These are phyloP conservation scores for Lipomyces orientalis DNA, from an alignment of 805 yeast genomes.

Conservation along the genomic window DNA sequence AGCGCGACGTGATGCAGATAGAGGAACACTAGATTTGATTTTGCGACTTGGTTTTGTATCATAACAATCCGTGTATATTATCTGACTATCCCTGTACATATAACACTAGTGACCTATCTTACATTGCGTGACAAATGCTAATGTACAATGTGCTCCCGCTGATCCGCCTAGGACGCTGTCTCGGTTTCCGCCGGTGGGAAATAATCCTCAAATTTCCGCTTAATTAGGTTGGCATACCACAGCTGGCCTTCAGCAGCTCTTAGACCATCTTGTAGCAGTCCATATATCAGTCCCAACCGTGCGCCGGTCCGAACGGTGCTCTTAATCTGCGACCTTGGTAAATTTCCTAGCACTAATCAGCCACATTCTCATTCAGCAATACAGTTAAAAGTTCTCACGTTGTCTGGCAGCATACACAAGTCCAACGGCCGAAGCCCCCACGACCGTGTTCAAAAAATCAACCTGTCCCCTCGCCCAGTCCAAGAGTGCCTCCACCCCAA, in stretches of 20 bases:
- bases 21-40: slow-evolving; percentile 1
- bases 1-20: slow-evolving; percentile 38
- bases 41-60: background rate
- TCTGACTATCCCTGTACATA: background rate
- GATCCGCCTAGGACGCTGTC: background rate
- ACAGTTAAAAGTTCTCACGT: background rate
- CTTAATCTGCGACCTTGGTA: slow-evolving; percentile 40
- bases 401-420: slow-evolving; percentile 53
- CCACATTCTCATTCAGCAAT: background rate
- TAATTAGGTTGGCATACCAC: slow-evolving; percentile 57
- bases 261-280: slow-evolving; percentile 69
- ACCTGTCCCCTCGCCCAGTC: slow-evolving; percentile 60
- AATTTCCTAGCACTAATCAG: slow-evolving; percentile 15
- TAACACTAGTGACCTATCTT: background rate
- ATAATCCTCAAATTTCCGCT: background rate
- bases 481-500: slow-evolving; percentile 65
- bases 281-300: slow-evolving; percentile 63
- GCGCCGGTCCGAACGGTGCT: slow-evolving; percentile 56
- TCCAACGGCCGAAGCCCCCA: slow-evolving; percentile 61
- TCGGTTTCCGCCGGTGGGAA: background rate
- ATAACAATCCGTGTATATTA: background rate
- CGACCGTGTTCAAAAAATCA: slow-evolving; percentile 68
- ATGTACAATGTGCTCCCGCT: background rate
- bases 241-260: slow-evolving; percentile 61
- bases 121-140: background rate